Evolutionary conservation across 805 yeast species (phyloP).

Genomic region (Saturnispora sekii): DNA sequence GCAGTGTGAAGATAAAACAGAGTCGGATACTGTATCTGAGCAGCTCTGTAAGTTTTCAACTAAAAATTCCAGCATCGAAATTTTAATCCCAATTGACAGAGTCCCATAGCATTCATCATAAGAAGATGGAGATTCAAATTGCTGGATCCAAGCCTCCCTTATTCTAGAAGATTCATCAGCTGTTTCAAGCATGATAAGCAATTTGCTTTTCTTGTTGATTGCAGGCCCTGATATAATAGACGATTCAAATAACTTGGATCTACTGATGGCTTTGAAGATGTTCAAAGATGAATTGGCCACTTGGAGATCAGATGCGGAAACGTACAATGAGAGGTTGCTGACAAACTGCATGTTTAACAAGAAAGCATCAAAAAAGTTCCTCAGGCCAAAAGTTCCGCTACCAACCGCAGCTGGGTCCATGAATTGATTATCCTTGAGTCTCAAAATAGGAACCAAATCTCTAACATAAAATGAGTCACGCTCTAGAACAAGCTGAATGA

Average conservation of each 20-base stretch:
- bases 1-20: background rate
- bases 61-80: conserved; percentile 51
- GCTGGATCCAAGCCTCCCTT: conserved; percentile 61
- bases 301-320: conserved; percentile 43
- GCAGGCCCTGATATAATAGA: conserved; percentile 12
- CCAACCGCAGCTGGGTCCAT: conserved; percentile 38
- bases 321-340: conserved; percentile 66
- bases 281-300: conserved; percentile 47
- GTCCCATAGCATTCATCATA: conserved; percentile 18
- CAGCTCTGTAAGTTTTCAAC: conserved; percentile 32
- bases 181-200: conserved; percentile 62
- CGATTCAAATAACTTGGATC: conserved; percentile 31
- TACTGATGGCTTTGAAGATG: conserved; percentile 42
- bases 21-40: background rate
- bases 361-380: conserved; percentile 63
- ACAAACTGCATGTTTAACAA: conserved; percentile 61
- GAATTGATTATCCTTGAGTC: conserved; percentile 30
- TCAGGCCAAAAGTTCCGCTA: conserved; percentile 40
- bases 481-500: conserved; percentile 37
- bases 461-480: conserved; percentile 54
- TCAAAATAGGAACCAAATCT: conserved; percentile 41
- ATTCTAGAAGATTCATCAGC: conserved; percentile 73
- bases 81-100: conserved; percentile 37
- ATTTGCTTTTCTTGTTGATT: conserved; percentile 39
- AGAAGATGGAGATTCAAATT: conserved; percentile 39